Conservation (phyloP, 352 stramenopile species). For the Globisporangium perplexum region DNA sequence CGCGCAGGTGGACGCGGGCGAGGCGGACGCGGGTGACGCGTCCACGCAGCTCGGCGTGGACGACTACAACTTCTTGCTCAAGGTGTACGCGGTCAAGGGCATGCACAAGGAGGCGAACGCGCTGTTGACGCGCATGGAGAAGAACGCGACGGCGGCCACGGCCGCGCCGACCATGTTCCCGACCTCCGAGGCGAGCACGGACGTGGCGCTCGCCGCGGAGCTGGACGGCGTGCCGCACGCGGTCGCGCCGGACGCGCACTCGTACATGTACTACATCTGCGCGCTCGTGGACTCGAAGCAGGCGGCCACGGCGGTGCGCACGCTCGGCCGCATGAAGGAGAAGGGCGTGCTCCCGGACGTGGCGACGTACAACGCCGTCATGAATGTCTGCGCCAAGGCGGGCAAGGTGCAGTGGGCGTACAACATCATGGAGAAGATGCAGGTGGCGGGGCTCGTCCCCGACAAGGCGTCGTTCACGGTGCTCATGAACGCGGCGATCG, state of each 20-base stretch:
- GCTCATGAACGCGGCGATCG: slow-evolving; percentile 73
- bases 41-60: slow-evolving; percentile 39
- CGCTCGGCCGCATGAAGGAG: slow-evolving; percentile 79
- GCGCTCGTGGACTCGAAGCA: slow-evolving; percentile 41
- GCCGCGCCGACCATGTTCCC: slow-evolving; percentile 11
- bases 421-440: slow-evolving; percentile 86
- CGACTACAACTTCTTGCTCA: slow-evolving; percentile 74
- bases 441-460: slow-evolving; percentile 59
- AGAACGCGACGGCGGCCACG: slow-evolving; percentile 29
- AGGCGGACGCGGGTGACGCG: slow-evolving; percentile 12
- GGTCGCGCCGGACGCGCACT: slow-evolving; percentile 44
- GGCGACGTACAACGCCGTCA: slow-evolving; percentile 73
- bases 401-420: slow-evolving; percentile 63
- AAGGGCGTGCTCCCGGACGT: slow-evolving; percentile 49
- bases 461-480: slow-evolving; percentile 73
- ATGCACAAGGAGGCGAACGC: slow-evolving; percentile 55
- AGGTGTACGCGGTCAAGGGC: slow-evolving; percentile 67
- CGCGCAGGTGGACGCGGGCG: slow-evolving; percentile 28
- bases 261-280: slow-evolving; percentile 78
- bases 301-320: slow-evolving; percentile 51
- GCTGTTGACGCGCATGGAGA: slow-evolving; percentile 68
- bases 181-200: slow-evolving; percentile 16
- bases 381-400: slow-evolving; percentile 75
- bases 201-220: slow-evolving; percentile 27
- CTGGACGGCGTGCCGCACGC: slow-evolving; percentile 46